Evolutionary conservation across 176 grass and related monocot species (phyloP), one percentile per base, ranked within the genome.

Genomic region (Eragrostis nindensis): DNA sequence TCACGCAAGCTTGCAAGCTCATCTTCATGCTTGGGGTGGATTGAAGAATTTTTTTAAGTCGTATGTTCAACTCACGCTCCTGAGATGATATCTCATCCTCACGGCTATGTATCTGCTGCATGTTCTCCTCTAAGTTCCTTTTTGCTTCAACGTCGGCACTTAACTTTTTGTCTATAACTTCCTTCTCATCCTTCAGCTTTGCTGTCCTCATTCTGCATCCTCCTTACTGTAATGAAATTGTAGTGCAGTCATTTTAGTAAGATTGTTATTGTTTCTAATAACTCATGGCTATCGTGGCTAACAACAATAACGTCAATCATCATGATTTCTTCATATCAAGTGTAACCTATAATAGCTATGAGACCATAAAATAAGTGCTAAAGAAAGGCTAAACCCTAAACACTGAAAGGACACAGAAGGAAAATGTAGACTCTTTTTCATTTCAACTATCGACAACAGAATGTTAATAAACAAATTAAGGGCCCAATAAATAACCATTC

Each of bases 131-230:
- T 81, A 95, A 89, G 87, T 98, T 98, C 84, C 85, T 90, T 88
- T 92, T 87, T 71, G 90, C 95, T 84, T 98, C 95, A 76, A 87
- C 75, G 72, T 93, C 92, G 85, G 95, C 95, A 89, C 95, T 91
- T 68, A 98, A 84, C 40, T 93, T 89, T 83, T 94, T 94, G 74
- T 98, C 95, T 77, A 89, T 89, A 70, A 98, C 95, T 87, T 98
- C 95, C 78, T 98, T 98, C 83, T 98, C 95, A 25, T 98, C 95
- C 81, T 91, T 94, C 80, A 98, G 74, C 70, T 98, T 98, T 54
- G 95, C 92, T 75, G 92, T 98, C 81, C 84, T 95, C 95, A 98
- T 98, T 71, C 95, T 68, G 95, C 95, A 52, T 95, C 92, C 71
- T 98, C 95, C 84, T 98, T 98, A 78, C 95, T 98, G 92, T 43